Evolutionary conservation across 2,329 filamentous ascomycete genomes (phyloP), one percentile per base, ranked within the genome.

Genomic region (Cercospora janseana): DNA sequence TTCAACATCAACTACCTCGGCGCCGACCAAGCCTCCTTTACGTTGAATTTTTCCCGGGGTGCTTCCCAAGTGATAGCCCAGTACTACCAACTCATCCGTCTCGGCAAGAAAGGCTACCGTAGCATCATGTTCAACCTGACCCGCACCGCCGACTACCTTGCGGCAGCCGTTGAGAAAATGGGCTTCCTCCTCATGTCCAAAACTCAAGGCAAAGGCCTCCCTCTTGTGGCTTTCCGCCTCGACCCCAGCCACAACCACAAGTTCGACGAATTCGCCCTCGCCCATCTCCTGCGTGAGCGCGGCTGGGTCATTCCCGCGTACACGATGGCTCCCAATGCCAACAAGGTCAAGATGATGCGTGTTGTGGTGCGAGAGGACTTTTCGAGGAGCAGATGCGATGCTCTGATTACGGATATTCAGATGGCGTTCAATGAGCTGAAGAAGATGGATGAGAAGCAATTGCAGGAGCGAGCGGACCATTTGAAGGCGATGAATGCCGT

Each of bases 1-100:
- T 97, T 97, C 81, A 96, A 95, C 79, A 96, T 97, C 80, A 96
- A 96, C 79, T 97, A 97, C 73, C 85, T 96, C 4, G 92, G 92
- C 42, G 91, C 92, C 8, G 89, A 96, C 66, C 92, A 97, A 69
- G 86, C 90, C 2, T 95, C 89, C 3, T 96, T 96, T 74, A 96
- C 92, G 0, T 82, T 97, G 52, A 97, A 97, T 78, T 97, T 97
- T 77, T 94, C 88, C 66, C 95, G 95, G 70, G 91, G 91, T 50
- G 92, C 92, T 9, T 89, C 86, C 4, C 91, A 96, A 67, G 88
- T 96, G 65, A 95, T 97, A 55, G 92, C 88, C 21, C 92, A 97
- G 72, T 97, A 96, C 75, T 96, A 97, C 75, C 91, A 96, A 73
- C 80, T 97, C 66, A 95, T 96, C 68, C 88, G 92, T 23, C 83